A percentile compares a stretch with the other conserved stretches of the same genome.
Evolutionary conservation across 352 stramenopile species (phyloP).

Genomic region (Phytophthora constricta): DNA sequence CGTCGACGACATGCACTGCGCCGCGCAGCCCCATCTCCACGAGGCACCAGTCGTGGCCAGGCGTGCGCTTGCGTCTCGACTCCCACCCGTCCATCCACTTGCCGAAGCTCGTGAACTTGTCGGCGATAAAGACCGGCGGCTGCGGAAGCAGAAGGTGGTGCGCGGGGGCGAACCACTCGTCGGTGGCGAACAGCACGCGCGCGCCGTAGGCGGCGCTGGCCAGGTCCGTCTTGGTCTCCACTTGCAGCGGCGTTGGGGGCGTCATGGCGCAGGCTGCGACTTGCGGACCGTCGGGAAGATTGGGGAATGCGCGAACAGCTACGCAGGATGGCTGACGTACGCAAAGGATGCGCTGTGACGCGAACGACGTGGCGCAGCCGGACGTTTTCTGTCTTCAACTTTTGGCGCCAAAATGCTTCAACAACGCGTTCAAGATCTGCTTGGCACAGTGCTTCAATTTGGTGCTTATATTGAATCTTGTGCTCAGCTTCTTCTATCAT

Average conservation of each 20-base stretch:
- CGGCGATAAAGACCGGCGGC: slow-evolving; percentile 86
- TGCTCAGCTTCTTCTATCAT: too few relatives aligned
- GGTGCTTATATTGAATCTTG: too few relatives aligned
- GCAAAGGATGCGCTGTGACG: background rate
- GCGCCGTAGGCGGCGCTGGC: slow-evolving; percentile 60
- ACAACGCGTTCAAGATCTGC: background rate
- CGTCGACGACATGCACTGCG: slow-evolving; percentile 63
- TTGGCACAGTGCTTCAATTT: too few relatives aligned
- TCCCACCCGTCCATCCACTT: slow-evolving; percentile 98
- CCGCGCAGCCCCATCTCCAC: slow-evolving; percentile 87
- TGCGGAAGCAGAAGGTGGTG: slow-evolving; percentile 83
- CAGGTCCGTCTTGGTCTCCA: slow-evolving; percentile 65
- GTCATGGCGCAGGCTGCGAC: background rate
- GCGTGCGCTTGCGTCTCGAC: slow-evolving; percentile 88
- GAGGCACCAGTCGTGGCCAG: slow-evolving; percentile 93
- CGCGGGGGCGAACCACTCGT: slow-evolving; percentile 93
- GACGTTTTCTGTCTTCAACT: background rate
- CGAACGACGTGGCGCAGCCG: background rate
- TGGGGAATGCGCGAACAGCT: slow-evolving; percentile 14
- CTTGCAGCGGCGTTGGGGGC: slow-evolving; percentile 8
- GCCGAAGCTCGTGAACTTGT: slow-evolving; percentile 93
- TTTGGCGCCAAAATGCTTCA: slow-evolving; percentile 2
- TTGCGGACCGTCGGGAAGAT: slow-evolving; percentile 6
- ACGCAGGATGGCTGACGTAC: slow-evolving; percentile 11
- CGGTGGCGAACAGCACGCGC: slow-evolving; percentile 91